Evolutionary conservation across 805 yeast genomes (phyloP), one percentile per base, ranked within the genome.

Genomic region (Starmerella bacillaris): DNA sequence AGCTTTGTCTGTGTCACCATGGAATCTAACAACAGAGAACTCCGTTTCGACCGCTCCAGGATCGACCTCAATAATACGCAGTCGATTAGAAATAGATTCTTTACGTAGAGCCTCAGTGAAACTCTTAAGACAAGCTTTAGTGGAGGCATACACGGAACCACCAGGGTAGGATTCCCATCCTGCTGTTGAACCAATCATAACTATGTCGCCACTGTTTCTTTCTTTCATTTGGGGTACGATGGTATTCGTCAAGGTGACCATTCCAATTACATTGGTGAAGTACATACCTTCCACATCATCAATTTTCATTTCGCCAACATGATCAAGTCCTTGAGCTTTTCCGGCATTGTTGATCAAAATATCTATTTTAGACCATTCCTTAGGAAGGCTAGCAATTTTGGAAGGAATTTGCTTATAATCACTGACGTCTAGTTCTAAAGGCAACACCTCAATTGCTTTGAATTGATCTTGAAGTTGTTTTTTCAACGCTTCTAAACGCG

Each of bases 21-120:
- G 62, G 57, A 66, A 72, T 51, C 82, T 63, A 18, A 69, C 70
- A 20, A 67, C 51, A 11, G 78, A 70, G 51, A 77, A 76, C 54
- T 76, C 86, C 30, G 84, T 77, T 53, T 76, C 83, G 29, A 77
- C 84, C 35, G 70, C 72, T 45, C 86, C 84, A 9, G 86, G 86
- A 45, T 76, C 77, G 33, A 77, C 65, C 54, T 76, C 83, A 41
- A 76, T 67, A 35, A 77, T 71, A 46, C 86, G 64, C 49, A 77
- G 65, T 36, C 67, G 68, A 16, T 92, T 77, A 55, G 65, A 63
- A 46, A 78, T 68, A 51, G 73, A 61, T 54, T 80, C 92, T 54
- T 75, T 77, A 55, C 93, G 68, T 49, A 72, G 59, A 1, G 70
- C 59, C 32, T 65, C 64, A 16, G 75, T 60, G 53, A 74, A 74